These are phyloP conservation scores for Drosera capensis DNA, from an alignment of 148 eudicot species.

Conservation along the genomic window DNA sequence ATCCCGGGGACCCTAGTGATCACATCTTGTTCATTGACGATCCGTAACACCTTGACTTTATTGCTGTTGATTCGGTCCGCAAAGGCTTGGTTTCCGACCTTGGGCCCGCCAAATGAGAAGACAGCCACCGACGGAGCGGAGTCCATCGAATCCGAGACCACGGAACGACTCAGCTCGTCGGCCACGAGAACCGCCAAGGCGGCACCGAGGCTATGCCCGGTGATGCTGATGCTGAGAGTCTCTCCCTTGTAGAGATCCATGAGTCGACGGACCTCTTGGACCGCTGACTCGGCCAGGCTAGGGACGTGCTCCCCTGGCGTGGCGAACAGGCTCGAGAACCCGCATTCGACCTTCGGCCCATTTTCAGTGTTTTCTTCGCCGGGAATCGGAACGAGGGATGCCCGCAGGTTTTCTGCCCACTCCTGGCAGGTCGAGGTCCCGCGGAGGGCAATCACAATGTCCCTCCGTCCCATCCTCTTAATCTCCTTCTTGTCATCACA, in stretches of 20 bases:
- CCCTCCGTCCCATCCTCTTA: constrained; percentile 82
- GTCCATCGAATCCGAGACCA: too few species aligned
- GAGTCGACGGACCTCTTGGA: constrained; percentile 38
- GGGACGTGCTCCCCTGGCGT: constrained; percentile 37
- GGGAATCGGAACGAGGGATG: constrained; percentile 34
- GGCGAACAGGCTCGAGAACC: constrained; percentile 64
- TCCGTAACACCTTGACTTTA: constrained; percentile 51
- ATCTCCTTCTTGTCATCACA: constrained; percentile 63
- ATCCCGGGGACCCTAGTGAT: constrained; percentile 75
- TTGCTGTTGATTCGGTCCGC: constrained; percentile 18
- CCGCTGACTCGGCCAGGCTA: constrained; percentile 49
- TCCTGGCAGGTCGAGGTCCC: constrained; percentile 97
- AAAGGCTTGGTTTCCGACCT: constrained; percentile 65
- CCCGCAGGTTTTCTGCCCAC: constrained; percentile 85
- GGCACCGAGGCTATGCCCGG: constrained; percentile 94
- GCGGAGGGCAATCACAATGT: constrained; percentile 72
- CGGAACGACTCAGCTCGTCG: constrained; percentile 26
- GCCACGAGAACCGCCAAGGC: constrained; percentile 77
- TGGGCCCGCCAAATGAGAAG: constrained; percentile 85
- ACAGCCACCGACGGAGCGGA: constrained; percentile 87
- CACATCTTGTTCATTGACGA: constrained; percentile 70
- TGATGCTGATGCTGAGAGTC: constrained; percentile 54
- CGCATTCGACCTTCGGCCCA: constrained; percentile 66
- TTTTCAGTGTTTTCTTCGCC: not conserved
- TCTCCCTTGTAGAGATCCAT: constrained; percentile 45